These are phyloP conservation scores for Fraxinus sp. DNA, from an alignment of 305 asterid species.

Conservation along the genomic window DNA sequence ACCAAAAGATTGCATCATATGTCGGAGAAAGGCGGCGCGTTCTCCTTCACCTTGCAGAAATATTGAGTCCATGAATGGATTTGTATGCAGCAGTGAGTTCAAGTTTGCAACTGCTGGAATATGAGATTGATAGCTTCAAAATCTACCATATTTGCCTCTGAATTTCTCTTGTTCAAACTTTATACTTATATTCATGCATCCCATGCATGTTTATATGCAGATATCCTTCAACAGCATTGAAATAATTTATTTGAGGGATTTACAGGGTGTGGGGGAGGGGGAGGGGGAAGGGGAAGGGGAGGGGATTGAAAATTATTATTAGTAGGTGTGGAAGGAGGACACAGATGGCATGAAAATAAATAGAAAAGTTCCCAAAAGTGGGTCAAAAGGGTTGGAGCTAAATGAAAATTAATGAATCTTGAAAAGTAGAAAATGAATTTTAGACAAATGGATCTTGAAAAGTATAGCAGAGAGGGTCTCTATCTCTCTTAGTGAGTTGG, in stretches of 20 bases:
- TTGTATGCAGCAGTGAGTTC: neutral
- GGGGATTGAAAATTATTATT: constrained; percentile 40
- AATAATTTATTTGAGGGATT: neutral
- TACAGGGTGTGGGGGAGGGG: neutral
- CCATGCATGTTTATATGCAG: neutral
- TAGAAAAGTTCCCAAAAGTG: neutral
- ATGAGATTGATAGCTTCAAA: neutral
- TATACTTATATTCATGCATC: neutral
- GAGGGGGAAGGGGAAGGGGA: constrained; percentile 9
- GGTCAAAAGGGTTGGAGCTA: constrained; percentile 2
- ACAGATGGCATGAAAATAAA: neutral
- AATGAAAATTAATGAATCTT: neutral
- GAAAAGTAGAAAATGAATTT: constrained; percentile 8
- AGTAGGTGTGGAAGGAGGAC: neutral
- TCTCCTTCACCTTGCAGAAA: constrained; percentile 51
- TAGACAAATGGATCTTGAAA: constrained; percentile 23
- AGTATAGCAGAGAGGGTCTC: constrained; percentile 17
- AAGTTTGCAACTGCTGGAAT: neutral
- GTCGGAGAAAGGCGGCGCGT: constrained; percentile 42
- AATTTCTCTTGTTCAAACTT: neutral
- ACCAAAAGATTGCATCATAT: constrained; percentile 47
- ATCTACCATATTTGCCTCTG: neutral
- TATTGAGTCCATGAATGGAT: constrained; percentile 53
- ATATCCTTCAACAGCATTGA: neutral
- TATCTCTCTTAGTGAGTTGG: neutral